Conservation (phyloP, 345 rosid species). For the Pugionium cornutum region DNA sequence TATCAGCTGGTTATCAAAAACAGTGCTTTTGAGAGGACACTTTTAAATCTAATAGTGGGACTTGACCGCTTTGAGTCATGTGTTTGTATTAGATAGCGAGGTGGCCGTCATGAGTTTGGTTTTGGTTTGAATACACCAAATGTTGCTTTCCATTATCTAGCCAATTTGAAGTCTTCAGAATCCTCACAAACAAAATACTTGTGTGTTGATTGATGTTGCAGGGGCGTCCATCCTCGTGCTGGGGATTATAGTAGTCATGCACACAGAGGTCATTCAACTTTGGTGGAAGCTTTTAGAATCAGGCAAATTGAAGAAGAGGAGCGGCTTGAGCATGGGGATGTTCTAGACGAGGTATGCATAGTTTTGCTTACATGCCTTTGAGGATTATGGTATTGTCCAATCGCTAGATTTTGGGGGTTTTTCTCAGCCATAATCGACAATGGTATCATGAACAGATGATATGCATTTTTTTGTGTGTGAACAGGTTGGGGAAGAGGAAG, state of each 20-base stretch:
- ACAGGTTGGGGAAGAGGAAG: constrained; percentile 35
- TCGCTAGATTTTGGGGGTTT: neutral
- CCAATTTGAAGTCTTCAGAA: constrained; percentile 12
- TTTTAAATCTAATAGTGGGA: constrained; percentile 1
- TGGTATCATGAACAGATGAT: constrained; percentile 5
- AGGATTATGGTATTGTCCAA: constrained; percentile 3
- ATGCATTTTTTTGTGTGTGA: neutral
- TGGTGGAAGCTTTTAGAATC: constrained; percentile 81
- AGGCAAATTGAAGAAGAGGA: constrained; percentile 80
- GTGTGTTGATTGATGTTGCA: constrained; percentile 39
- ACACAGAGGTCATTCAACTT: constrained; percentile 61
- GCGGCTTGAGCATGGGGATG: constrained; percentile 65
- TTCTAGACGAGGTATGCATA: constrained; percentile 61
- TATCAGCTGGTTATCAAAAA: constrained; percentile 11
- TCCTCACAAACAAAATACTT: constrained; percentile 10
- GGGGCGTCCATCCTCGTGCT: constrained; percentile 71
- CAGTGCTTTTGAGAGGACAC: constrained; percentile 5
- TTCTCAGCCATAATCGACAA: neutral
- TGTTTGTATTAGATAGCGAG: constrained; percentile 9
- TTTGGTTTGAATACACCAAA: constrained; percentile 2
- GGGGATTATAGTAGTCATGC: constrained; percentile 57
- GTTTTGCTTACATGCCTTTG: constrained; percentile 9
- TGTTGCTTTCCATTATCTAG: neutral
- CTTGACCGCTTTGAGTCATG: constrained; percentile 6
- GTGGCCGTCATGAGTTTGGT: constrained; percentile 6